Evolutionary conservation across 805 yeast species (phyloP), one percentile per base, ranked within the genome.

Genomic region (Wickerhamiella slavikovae): DNA sequence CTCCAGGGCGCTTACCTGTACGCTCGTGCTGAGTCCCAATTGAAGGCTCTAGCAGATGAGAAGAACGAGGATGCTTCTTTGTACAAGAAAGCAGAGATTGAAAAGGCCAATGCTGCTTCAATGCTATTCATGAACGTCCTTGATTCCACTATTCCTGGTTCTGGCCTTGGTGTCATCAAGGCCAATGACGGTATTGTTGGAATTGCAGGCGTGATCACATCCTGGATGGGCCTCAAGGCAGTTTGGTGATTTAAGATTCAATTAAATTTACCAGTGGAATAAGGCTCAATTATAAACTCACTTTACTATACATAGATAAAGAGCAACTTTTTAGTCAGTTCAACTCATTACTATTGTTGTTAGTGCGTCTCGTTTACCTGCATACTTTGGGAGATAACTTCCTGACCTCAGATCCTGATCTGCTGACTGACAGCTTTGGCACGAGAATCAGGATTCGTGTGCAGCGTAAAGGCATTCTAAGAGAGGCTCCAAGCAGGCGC

Each of bases 101-200:
- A 58, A 38, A 51, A 52, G 49, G 62, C 55, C 28, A 48, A 48
- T 32, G 58, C 52, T 33, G 47, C 50, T 21, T 46, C 43, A 37
- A 36, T 51, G 53, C 54, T 79, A 35, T 51, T 73, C 17, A 77
- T 85, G 78, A 85, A 80, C 48, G 48, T 64, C 8, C 62, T 75
- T 36, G 95, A 83, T 53, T 47, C 66, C 38, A 60, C 75, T 37
- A 72, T 83, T 43, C 92, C 89, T 9, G 55, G 72, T 46, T 70
- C 75, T 51, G 66, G 70, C 31, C 63, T 77, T 51, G 60, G 64
- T 33, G 54, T 58, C 4, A 55, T 75, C 41, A 59, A 60, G 40
- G 57, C 68, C 42, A 67, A 70, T 47, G 94, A 83, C 42, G 89
- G 91, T 29, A 61, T 71, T 24, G 66, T 80, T 29, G 94, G 92